Conservation (phyloP, 768 basidiomycete species). For the Naganishia vishniacii region DNA sequence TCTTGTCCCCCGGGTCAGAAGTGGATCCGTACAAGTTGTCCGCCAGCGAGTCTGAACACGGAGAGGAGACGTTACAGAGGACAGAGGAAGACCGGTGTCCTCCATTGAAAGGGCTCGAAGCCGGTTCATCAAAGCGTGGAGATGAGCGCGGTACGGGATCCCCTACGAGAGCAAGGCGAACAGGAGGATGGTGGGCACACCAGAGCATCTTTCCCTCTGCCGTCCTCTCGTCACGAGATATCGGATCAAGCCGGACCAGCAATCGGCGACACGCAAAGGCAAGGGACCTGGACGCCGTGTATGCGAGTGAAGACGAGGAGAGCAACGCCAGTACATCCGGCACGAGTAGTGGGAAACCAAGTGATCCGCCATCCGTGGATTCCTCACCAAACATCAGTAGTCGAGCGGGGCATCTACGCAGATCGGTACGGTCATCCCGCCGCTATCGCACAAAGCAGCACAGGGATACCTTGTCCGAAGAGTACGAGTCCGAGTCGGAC, state of each 20-base stretch:
- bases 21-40: conserved; percentile 13
- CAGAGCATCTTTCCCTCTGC: conserved; percentile 42
- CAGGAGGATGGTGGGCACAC: conserved; percentile 45
- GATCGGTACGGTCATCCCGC: too few species aligned
- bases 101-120: too few species aligned
- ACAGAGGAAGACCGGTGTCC: too few species aligned
- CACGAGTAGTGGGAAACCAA: conserved; percentile 27
- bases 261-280: conserved; percentile 29
- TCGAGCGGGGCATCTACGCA: conserved; percentile 25
- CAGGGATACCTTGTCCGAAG: too few species aligned
- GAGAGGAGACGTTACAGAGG: not conserved
- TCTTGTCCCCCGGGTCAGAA: conserved; percentile 4
- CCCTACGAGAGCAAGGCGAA: conserved; percentile 24
- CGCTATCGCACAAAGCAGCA: too few species aligned
- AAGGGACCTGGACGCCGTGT: conserved; percentile 25
- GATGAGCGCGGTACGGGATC: not conserved
- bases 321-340: conserved; percentile 24
- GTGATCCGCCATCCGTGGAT: conserved; percentile 31
- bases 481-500: not conserved
- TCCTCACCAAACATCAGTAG: conserved; percentile 35
- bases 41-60: conserved; percentile 7
- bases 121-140: conserved; percentile 1
- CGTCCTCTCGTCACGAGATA: conserved; percentile 6
- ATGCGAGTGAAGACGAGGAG: conserved; percentile 3
- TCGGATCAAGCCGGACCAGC: conserved; percentile 19